Percentiles rank a stretch among this genome's conserved stretches.
Conservation (phyloP, 768 basidiomycete genomes). For the Tylopilus plumbeoviolaceoides region DNA sequence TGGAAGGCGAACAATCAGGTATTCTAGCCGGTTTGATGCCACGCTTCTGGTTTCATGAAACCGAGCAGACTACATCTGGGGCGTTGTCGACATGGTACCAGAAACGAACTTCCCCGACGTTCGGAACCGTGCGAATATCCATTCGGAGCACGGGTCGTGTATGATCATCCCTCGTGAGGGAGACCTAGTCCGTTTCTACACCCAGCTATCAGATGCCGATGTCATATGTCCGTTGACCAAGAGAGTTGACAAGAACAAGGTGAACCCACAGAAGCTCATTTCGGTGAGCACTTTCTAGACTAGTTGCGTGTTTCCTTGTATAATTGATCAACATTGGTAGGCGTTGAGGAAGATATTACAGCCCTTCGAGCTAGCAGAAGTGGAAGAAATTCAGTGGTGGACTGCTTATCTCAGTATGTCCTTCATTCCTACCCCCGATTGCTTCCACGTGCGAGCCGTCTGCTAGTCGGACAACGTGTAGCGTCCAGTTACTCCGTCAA, state of each 20-base stretch:
- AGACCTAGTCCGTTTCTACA: slow-evolving; percentile 66
- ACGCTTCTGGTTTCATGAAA: background rate
- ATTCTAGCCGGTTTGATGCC: background rate
- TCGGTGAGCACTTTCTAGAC: slow-evolving; percentile 34
- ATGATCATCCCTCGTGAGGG: slow-evolving; percentile 74
- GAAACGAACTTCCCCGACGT: slow-evolving; percentile 79
- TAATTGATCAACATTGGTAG: slow-evolving; percentile 26
- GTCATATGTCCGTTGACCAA: slow-evolving; percentile 37
- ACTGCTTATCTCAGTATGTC: slow-evolving; percentile 63
- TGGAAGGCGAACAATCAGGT: slow-evolving; percentile 49
- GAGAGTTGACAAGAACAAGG: slow-evolving; percentile 50
- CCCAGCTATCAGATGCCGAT: slow-evolving; percentile 55
- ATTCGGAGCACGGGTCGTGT: slow-evolving; percentile 63
- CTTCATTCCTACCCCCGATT: background rate
- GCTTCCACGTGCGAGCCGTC: background rate
- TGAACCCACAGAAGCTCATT: slow-evolving; percentile 49
- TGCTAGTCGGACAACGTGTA: slow-evolving; percentile 67
- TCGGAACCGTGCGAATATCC: slow-evolving; percentile 59
- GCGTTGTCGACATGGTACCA: slow-evolving; percentile 68
- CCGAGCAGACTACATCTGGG: slow-evolving; percentile 71
- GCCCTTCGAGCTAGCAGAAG: slow-evolving; percentile 50
- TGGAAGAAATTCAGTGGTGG: slow-evolving; percentile 60
- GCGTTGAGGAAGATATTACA: slow-evolving; percentile 51
- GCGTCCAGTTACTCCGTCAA: slow-evolving; percentile 56
- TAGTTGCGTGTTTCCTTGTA: background rate